Evolutionary conservation across 2,329 filamentous ascomycete genomes (phyloP), one percentile per base, ranked within the genome.

Genomic region (Scytalidium lignicola): DNA sequence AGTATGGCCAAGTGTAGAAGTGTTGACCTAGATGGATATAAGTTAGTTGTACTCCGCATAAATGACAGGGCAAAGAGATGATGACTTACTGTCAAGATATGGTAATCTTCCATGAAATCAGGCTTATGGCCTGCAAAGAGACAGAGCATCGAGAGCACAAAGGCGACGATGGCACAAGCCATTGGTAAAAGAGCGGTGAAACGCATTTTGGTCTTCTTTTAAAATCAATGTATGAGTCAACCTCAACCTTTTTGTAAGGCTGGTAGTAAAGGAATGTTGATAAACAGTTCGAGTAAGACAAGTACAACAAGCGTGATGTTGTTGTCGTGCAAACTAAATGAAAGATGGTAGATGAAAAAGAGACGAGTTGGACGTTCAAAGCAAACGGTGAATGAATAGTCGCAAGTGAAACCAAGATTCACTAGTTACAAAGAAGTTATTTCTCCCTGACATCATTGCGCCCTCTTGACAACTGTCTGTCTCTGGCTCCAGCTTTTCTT

Each of bases 91-190:
- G 77, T 81, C 32, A 85, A 60, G 26, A 85, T 67, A 50, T 79
- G 68, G 51, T 76, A 80, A 47, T 75, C 68, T 53, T 82, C 73
- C 65, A 85, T 73, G 56, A 82, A 75, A 15, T 68, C 69, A 46
- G 67, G 69, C 57, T 77, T 79, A 32, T 74, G 71, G 32, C 82
- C 82, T 1, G 82, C 80, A 56, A 83, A 83, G 51, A 85, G 69
- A 59, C 76, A 81, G 8, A 84, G 69, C 56, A 84, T 73, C 17
- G 74, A 73, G 41, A 85, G 72, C 18, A 83, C 70, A 39, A 83
- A 74, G 3, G 79, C 77, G 23, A 70, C 73, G 20, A 76, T 69
- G 52, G 74, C 72, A 53, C 74, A 72, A 41, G 74, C 56, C 40
- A 73, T 61, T 6, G 78, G 78, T n/a, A 81, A 57, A 18, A 80